Conservation (phyloP, 208 protist genomes). For the Trypanosoma scelopori region DNA sequence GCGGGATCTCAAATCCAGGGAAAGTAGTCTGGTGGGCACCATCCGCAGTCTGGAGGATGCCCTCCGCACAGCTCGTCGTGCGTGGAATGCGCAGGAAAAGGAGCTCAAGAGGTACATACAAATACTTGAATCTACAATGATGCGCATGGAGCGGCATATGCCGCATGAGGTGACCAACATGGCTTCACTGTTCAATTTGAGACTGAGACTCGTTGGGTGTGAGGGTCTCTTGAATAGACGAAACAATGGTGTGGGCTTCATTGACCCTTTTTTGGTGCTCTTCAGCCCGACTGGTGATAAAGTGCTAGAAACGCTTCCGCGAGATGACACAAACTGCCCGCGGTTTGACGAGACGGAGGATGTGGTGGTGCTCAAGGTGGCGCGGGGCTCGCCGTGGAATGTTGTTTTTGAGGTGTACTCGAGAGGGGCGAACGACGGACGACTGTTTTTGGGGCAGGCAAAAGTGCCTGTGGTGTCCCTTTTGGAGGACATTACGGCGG, state of each 20-base stretch:
- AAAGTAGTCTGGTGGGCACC: not conserved
- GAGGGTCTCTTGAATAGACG: slow-evolving; percentile 22
- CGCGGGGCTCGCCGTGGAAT: slow-evolving; percentile 26
- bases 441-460: slow-evolving; percentile 35
- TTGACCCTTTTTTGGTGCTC: slow-evolving; percentile 37
- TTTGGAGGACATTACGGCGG: slow-evolving; percentile 12
- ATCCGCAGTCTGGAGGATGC: slow-evolving; percentile 9
- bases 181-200: slow-evolving; percentile 24
- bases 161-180: slow-evolving; percentile 10
- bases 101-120: slow-evolving; percentile 22
- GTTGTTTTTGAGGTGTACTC: slow-evolving; percentile 32
- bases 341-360: slow-evolving; percentile 24
- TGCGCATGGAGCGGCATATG: slow-evolving; percentile 23
- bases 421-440: slow-evolving; percentile 15
- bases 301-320: slow-evolving; percentile 27
- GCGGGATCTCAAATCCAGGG: not conserved
- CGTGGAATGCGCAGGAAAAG: slow-evolving; percentile 13
- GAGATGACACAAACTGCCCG: slow-evolving; percentile 28
- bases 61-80: slow-evolving; percentile 7
- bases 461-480: slow-evolving; percentile 33
- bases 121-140: slow-evolving; percentile 17
- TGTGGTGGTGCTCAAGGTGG: slow-evolving; percentile 19
- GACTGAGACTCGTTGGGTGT: slow-evolving; percentile 14
- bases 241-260: slow-evolving; percentile 20
- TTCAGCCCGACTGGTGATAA: slow-evolving; percentile 28